A percentile compares a stretch with the other conserved stretches of the same genome.
Conservation (phyloP, 495 filamentous ascomycete species). For the Penicillium coffeae region DNA sequence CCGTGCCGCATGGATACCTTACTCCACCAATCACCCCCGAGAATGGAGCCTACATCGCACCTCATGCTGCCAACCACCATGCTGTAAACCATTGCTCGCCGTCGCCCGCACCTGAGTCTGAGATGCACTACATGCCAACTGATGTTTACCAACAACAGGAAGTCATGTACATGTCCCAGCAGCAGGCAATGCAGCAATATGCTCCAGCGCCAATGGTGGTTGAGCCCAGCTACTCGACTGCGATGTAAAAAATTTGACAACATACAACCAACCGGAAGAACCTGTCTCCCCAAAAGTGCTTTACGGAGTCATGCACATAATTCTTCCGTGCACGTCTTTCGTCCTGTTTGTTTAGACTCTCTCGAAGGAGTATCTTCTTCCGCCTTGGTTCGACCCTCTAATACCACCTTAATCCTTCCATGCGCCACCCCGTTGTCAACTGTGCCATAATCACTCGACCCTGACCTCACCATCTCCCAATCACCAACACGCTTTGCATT, state of each 20-base stretch:
- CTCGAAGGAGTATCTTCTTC: conserved; percentile 16
- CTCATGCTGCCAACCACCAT: conserved; percentile 22
- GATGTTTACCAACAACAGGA: conserved; percentile 40
- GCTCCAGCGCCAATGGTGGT: conserved; percentile 34
- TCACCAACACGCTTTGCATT: conserved; percentile 26
- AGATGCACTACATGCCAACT: conserved; percentile 37
- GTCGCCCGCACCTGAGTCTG: conserved; percentile 37
- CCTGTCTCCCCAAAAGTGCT: conserved; percentile 18
- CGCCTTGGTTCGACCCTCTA: conserved; percentile 15
- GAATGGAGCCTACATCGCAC: conserved; percentile 54
- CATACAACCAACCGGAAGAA: conserved; percentile 5
- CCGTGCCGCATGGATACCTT: conserved; percentile 75
- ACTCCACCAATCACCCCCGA: conserved; percentile 98
- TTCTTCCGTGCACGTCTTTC: conserved; percentile 14
- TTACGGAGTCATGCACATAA: conserved; percentile 27
- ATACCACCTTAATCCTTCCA: conserved; percentile 16
- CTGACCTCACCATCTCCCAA: conserved; percentile 6
- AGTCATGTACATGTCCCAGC: conserved; percentile 27
- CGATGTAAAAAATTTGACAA: conserved; percentile 19
- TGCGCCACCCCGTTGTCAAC: conserved; percentile 9
- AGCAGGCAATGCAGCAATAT: conserved; percentile 28
- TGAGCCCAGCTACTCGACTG: conserved; percentile 30
- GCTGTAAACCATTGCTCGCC: conserved; percentile 32
- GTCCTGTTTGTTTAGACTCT: conserved; percentile 12
- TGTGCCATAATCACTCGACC: conserved; percentile 9